Base-by-base conservation (phyloP, 805 yeast species). In the Starmerella sp. region DNA sequence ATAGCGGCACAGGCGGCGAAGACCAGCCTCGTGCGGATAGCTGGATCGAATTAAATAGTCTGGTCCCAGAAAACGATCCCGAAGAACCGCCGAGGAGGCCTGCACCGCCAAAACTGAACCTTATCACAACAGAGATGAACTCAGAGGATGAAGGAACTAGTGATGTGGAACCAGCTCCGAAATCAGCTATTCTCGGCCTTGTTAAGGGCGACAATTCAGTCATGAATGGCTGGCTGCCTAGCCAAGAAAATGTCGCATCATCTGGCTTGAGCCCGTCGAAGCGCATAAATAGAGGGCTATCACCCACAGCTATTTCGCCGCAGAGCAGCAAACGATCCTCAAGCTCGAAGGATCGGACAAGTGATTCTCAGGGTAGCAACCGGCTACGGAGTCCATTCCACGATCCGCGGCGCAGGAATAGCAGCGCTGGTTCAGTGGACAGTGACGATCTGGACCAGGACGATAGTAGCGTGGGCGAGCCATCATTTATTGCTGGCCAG, bases 101-200 rank as follows among this genome's bases (percentile, higher is more conserved):
- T 31, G 49, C 50, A 28, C 50, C 48, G 31, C 61, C 62, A 6
- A 28, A 37, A 7, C 57, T 59, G 8, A 31, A 54, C 6, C 51
- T 60, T 5, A 60, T 60, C 36, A 59, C 62, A 14, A 44, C 62
- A 0, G 53, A 59, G 10, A 43, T 59, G 22, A 41, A 15, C 7
- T 50, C 53, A 14, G 45, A 39, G n/a, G 44, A 22, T 14, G 42
- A 31, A n/a, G 54, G 15, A 10, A n/a, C 30, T 3, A 28, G 35
- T 30, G 43, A 37, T 17, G 50, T 11, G 1, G 53, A 52, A 3
- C 29, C 43, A 13, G 47, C 48, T 41, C 62, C 62, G 6, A 38
- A 52, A 29, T 54, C 62, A 1, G 63, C 63, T 1, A 60, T 60
- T 37, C 45, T 60, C 14, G 62, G 53, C 15, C 39, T 60, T 9